A percentile compares a stretch with the other conserved stretches of the same genome.
Evolutionary conservation across 2,329 filamentous ascomycete species (phyloP).

Genomic region (Aspergillus sp.): DNA sequence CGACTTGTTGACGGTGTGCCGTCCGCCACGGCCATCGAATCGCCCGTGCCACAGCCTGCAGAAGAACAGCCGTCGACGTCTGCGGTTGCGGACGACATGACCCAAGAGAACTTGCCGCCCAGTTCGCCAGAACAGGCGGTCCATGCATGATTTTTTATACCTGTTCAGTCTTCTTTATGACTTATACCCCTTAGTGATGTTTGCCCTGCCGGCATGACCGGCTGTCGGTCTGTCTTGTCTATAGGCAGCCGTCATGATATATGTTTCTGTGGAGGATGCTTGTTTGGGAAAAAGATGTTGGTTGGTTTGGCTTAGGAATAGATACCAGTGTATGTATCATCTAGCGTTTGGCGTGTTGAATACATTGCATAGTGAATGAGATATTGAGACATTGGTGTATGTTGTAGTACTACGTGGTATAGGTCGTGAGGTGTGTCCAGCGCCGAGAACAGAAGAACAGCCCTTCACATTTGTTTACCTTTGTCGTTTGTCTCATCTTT

Average conservation of each 20-base stretch:
- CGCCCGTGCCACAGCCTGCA: conserved; percentile 1
- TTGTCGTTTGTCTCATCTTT: too few relatives aligned
- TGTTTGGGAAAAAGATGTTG: too few relatives aligned
- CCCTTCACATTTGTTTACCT: too few relatives aligned
- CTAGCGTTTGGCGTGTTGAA: conserved; percentile 2
- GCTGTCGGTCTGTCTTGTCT: background rate
- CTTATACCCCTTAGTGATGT: conserved; percentile 13
- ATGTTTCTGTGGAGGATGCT: too few relatives aligned
- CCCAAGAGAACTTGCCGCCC: conserved; percentile 18
- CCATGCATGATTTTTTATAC: conserved; percentile 21
- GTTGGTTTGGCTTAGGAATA: background rate
- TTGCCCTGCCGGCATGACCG: conserved; percentile 4
- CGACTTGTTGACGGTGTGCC: conserved; percentile 3
- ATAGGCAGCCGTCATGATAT: too few relatives aligned
- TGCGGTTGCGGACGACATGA: conserved; percentile 12
- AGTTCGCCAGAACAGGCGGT: conserved; percentile 27
- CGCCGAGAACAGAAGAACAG: too few relatives aligned
- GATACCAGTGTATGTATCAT: conserved; percentile 4
- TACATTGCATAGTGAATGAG: background rate
- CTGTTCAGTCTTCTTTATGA: conserved; percentile 7
- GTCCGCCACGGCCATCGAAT: conserved; percentile 1
- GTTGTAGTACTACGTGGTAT: too few relatives aligned
- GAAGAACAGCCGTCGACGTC: conserved; percentile 9
- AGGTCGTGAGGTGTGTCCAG: too few relatives aligned
- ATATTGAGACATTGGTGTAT: too few relatives aligned